Base-by-base conservation (phyloP, 139 green algal genomes). In the Tetradesmus obliquus region DNA sequence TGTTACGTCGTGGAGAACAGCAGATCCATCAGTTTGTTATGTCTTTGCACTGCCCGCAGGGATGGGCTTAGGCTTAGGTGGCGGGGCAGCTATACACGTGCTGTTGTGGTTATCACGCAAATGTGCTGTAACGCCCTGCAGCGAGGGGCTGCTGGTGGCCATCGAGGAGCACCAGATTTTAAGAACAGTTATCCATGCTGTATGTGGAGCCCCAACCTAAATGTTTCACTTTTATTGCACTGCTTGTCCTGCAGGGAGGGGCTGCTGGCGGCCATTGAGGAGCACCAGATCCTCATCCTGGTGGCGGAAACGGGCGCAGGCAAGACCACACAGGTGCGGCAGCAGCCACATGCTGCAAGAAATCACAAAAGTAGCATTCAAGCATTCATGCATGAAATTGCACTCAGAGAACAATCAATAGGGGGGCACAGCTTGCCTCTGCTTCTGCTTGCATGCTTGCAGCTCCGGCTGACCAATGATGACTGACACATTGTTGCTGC, bases 271-370 rank as follows among this genome's bases (percentile, higher is more conserved):
- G 97, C 97, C 51, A 94, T 99, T 24, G 96, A 96, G 72, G 93
- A 98, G 94, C 96, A 99, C 94, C 97, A 99, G 86, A 94, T 99
- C 22, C 86, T 99, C 17, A 98, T 99, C 94, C 98, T 99, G 62
- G 98, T 99, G 20, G 98, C 97, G 6, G 98, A 99, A 95, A 99
- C 98, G 4, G 98, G 98, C 17, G 98, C 97, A 0, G 98, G 98
- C 58, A 99, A 99, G 93, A 99, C 97, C 76, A 99, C 97, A 12
- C 97, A 99, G 95, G 85, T 82, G 66, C 60, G 19, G 99, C 99
- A 83, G 96, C 97, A n/a, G 32, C 32, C 32, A 45, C 32, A 45
- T 45, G 32, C 32, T 45, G 32, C 32, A 45, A 45, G 32, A 45
- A 45, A 45, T 45, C 32, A 45, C 32, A 45, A 45, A 45, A 45